Evolutionary conservation across 129 eudicot species (phyloP), one percentile per base, ranked within the genome.

Genomic region (Pseudognaphalium luteoalbum): DNA sequence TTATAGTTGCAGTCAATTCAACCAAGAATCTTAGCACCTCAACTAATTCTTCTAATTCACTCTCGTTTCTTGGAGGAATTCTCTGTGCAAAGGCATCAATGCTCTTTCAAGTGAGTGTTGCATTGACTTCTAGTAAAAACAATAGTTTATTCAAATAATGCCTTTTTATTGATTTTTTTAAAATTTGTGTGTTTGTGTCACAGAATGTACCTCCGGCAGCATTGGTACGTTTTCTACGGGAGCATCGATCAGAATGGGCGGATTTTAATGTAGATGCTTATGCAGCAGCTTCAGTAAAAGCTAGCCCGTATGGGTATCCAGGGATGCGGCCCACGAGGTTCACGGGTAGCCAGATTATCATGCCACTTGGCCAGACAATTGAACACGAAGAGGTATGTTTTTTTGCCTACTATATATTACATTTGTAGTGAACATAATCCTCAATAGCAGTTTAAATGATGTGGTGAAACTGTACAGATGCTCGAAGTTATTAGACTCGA

Each of bases 11-110:
- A 1, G 81, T 88, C 30, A 89, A 81, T 78, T 87, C 97, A 15
- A 75, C 90, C 11, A 94, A 94, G 79, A 82, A 80, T 82, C 32
- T 82, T 15, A 75, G 66, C 74, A 44, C 80, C 74, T 68, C 87
- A 28, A 69, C 80, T 17, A 80, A 70, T 77, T 68, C 81, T 39
- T 76, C 86, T 22, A 72, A 51, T 62, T 78, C 84, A 1, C 84
- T 87, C 37, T 78, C 93, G 8, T 52, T 86, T 79, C 61, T 84
- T 47, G 97, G 97, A 28, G 99, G 99, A 17, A 66, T 94, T 73
- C 96, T 94, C 16, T 94, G 99, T 87, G 99, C 97, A 3, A 94
- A 94, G 82, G 99, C 99, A 44, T 94, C 99, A 2, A 94, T 94
- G 99, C 92, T 94, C 30, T 92, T 94, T 72, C 97, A 94, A 90